Base-by-base conservation (phyloP, 192 early-diverging fungal genomes). In the Backusella parvicylindrica region DNA sequence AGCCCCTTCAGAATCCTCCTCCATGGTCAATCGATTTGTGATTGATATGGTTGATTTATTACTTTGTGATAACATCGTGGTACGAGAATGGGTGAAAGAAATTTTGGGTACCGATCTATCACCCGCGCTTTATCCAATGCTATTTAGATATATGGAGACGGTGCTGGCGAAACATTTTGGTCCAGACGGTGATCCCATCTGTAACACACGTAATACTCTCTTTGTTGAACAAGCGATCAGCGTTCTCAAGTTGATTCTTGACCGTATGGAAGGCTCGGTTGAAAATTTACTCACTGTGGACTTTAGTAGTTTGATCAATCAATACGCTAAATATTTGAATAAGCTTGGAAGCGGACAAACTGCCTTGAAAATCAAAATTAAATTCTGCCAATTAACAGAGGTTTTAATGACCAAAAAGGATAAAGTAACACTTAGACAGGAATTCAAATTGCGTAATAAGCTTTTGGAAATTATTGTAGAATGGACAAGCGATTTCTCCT, bases 11-110 rank as follows among this genome's bases (percentile, higher is more conserved):
- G 79, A 81, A 64, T 77, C 75, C 0, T 75, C 79, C 15, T 43
- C 68, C 28, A 90, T 88, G 81, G 88, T 92, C 1, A 91, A 93
- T 56, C 84, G 84, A 23, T 96, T 93, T 70, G 86, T 95, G 66
- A 75, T 80, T 33, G 92, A 94, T 40, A 85, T 96, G 84, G 89
- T 94, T 0, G 88, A 91, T 41, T 82, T 96, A 15, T 75, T 95
- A 53, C 85, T 92, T 2, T 91, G 87, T 26, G 93, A 96, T 72
- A 91, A 92, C 41, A 85, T 91, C 12, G 79, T 90, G 63, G 87
- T 95, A 5, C 86, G 95, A 9, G 94, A 95, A 81, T 87, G 85
- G 65, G 91, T 91, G 6, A 93, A 92, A 71, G 92, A 95, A 64
- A 90, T 92, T 23, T 78, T 96, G 13, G 95, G 93, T 26, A 79